phyloP scores from a whole-genome alignment of 176 grass and related monocot species.

The Bolboschoenus planiculmis region DNA sequence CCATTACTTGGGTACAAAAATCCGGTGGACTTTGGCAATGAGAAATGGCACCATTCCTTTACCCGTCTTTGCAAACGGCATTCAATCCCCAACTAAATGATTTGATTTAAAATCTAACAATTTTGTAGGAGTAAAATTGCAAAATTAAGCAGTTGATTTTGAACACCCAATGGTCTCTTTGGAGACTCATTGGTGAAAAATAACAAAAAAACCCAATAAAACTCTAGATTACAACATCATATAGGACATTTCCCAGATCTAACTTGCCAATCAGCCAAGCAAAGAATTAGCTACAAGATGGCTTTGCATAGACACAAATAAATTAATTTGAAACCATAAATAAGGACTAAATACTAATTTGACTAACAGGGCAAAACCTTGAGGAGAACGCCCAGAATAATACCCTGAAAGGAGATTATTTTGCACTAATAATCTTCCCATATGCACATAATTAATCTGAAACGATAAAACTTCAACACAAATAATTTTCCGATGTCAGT shows the following conservation, averaged over 20 bases:
- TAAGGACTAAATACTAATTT: slow-evolving; percentile 10
- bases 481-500: slow-evolving; percentile 13
- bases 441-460: slow-evolving; percentile 22
- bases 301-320: slow-evolving; percentile 17
- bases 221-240: slow-evolving; percentile 14
- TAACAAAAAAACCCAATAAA: neutral
- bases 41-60: neutral
- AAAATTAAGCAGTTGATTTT: neutral
- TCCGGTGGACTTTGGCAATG: too few species aligned
- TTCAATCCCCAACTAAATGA: neutral
- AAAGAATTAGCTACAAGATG: slow-evolving; percentile 29
- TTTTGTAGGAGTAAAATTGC: neutral
- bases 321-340: slow-evolving; percentile 15
- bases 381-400: slow-evolving; percentile 5
- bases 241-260: slow-evolving; percentile 9
- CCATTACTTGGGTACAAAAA: too few species aligned
- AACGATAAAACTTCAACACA: neutral
- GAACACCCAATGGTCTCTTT: slow-evolving; percentile 9
- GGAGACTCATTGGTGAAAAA: neutral
- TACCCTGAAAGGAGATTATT: slow-evolving; percentile 15
- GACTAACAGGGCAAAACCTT: slow-evolving; percentile 18
- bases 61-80: neutral
- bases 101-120: neutral
- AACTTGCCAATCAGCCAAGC: slow-evolving; percentile 8
- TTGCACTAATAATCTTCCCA: slow-evolving; percentile 9